These are phyloP conservation scores for Coniochaeta ligniaria DNA, from an alignment of 2,329 filamentous ascomycete species.

Conservation along the genomic window DNA sequence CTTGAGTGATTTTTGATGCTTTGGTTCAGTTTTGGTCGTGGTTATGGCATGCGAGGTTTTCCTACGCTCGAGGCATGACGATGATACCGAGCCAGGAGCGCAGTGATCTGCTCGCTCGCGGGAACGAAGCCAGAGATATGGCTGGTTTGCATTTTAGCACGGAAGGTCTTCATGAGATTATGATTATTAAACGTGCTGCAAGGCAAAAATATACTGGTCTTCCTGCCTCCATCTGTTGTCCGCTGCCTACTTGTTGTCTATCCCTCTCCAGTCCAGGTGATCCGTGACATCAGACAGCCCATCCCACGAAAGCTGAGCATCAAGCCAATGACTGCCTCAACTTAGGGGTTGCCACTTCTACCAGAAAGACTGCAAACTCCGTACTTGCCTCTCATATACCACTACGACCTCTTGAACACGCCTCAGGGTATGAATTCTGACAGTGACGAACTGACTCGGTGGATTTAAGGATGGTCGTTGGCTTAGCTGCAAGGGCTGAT, in stretches of 20 bases:
- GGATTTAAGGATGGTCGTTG: not conserved
- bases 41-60: not conserved
- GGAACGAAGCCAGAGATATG: not conserved
- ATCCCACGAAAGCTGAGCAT: too few relatives aligned
- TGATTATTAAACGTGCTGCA: not conserved
- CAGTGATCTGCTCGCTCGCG: not conserved
- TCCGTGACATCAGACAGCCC: too few relatives aligned
- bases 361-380: not conserved
- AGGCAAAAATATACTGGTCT: constrained; percentile 1
- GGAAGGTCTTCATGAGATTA: not conserved
- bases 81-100: not conserved
- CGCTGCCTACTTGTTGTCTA: not conserved
- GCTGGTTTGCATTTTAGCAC: constrained; percentile 1
- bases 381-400: not conserved
- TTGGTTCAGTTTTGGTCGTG: not conserved
- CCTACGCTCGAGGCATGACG: not conserved
- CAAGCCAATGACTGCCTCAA: too few relatives aligned
- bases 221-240: not conserved
- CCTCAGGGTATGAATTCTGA: not conserved
- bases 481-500: not conserved
- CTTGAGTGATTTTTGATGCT: not conserved
- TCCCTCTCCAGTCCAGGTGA: not conserved
- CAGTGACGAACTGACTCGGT: not conserved
- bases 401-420: too few relatives aligned
- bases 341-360: too few relatives aligned